A percentile compares a stretch with the other conserved stretches of the same genome.
These are phyloP conservation scores for Trapa bicornis DNA, from an alignment of 345 rosid species.

Conservation along the genomic window DNA sequence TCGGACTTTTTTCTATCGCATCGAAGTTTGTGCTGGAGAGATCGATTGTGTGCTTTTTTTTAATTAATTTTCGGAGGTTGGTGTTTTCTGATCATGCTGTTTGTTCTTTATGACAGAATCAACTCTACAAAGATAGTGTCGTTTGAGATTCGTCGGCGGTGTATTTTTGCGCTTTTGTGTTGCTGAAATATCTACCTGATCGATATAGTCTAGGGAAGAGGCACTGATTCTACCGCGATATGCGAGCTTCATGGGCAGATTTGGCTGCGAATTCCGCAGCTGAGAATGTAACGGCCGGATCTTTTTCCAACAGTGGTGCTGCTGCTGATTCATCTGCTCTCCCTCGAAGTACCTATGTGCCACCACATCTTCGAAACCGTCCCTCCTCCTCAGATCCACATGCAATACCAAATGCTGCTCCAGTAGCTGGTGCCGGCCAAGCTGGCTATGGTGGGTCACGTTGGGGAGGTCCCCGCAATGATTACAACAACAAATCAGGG, in stretches of 20 bases:
- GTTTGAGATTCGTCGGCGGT: not conserved
- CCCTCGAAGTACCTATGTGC: slow-evolving; percentile 44
- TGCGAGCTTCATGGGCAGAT: slow-evolving; percentile 88
- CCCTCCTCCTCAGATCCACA: slow-evolving; percentile 38
- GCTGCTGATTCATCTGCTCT: slow-evolving; percentile 20
- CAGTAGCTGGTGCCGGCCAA: slow-evolving; percentile 31
- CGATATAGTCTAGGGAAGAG: not conserved
- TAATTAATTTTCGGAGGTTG: too few relatives aligned
- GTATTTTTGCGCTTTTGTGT: not conserved
- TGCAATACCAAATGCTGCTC: slow-evolving; percentile 31
- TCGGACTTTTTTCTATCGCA: not conserved
- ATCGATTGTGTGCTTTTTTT: not conserved
- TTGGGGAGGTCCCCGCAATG: slow-evolving; percentile 45
- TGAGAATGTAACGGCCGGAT: too few relatives aligned
- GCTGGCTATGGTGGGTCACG: slow-evolving; percentile 37
- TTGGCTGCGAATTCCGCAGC: slow-evolving; percentile 28
- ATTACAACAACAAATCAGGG: slow-evolving; percentile 17
- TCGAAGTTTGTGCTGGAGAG: not conserved
- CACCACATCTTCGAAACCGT: slow-evolving; percentile 78
- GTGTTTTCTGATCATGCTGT: not conserved
- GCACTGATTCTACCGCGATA: slow-evolving; percentile 38
- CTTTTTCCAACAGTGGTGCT: slow-evolving; percentile 19
- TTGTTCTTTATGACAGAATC: not conserved
- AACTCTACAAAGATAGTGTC: too few relatives aligned
- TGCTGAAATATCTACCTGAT: not conserved